A percentile compares a stretch with the other conserved stretches of the same genome.
Evolutionary conservation across 2,329 filamentous ascomycete genomes (phyloP).

Genomic region (Talaromyces pinophilus): DNA sequence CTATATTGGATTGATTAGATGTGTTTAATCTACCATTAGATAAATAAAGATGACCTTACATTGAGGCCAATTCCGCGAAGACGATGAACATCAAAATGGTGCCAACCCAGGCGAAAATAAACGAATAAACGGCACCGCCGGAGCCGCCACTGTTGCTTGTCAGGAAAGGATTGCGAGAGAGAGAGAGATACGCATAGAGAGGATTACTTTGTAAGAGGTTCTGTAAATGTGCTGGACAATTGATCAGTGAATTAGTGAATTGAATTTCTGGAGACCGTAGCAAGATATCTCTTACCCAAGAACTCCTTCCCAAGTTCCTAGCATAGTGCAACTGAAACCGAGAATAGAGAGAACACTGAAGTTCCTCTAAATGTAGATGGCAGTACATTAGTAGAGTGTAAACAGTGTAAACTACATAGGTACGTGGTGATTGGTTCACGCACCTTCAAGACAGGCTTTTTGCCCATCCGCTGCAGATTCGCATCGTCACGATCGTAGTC

Average conservation of each 20-base stretch:
- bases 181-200: constrained; percentile 24
- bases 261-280: constrained; percentile 1
- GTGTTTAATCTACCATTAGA: no score
- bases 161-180: constrained; percentile 12
- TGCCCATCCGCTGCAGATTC: constrained; percentile 17
- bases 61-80: constrained; percentile 45
- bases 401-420: neutral
- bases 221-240: constrained; percentile 20
- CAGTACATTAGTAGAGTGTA: constrained; percentile 6
- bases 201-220: constrained; percentile 30
- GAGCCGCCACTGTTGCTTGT: constrained; percentile 34
- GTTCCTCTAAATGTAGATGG: constrained; percentile 35
- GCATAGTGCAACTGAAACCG: constrained; percentile 44
- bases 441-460: constrained; percentile 19
- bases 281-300: constrained; percentile 34
- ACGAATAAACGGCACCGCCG: constrained; percentile 43
- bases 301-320: constrained; percentile 46
- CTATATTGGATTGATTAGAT: constrained; percentile 25
- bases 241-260: constrained; percentile 2
- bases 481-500: constrained; percentile 15
- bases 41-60: constrained; percentile 29
- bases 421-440: constrained; percentile 1
- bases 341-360: constrained; percentile 44
- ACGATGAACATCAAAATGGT: constrained; percentile 42
- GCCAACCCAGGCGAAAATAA: constrained; percentile 39